A percentile compares a stretch with the other conserved stretches of the same genome.
phyloP scores from a whole-genome alignment of 805 yeast species.

The Kazachstania viticola region DNA sequence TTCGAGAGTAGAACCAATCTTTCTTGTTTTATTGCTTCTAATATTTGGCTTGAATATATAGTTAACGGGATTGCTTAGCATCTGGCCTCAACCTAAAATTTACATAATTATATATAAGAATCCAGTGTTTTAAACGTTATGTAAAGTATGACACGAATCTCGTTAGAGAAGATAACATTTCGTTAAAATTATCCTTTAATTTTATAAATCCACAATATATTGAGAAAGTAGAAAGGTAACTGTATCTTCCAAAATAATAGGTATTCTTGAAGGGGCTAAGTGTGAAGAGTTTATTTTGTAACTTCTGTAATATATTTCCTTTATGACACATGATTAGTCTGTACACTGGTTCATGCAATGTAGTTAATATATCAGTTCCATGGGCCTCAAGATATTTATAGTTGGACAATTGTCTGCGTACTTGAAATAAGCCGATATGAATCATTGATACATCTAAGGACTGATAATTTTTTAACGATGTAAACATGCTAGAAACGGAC shows the following conservation, averaged over 20 bases:
- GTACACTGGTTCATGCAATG: slow-evolving; percentile 19
- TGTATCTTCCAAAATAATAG: slow-evolving; percentile 16
- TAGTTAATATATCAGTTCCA: slow-evolving; percentile 17
- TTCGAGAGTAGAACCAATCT: not conserved
- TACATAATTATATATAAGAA: not conserved
- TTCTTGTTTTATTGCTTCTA: too few relatives aligned
- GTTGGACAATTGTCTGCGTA: slow-evolving; percentile 24
- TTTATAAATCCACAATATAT: slow-evolving; percentile 1
- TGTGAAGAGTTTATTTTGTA: slow-evolving; percentile 7
- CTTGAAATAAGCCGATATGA: slow-evolving; percentile 20
- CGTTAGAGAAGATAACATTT: not conserved
- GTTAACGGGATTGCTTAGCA: too few relatives aligned
- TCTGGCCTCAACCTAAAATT: too few relatives aligned
- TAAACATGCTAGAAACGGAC: slow-evolving; percentile 13
- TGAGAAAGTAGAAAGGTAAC: slow-evolving; percentile 7
- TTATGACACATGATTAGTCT: slow-evolving; percentile 14
- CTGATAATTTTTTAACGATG: slow-evolving; percentile 8
- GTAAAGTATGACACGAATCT: too few relatives aligned
- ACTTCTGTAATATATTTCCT: slow-evolving; percentile 11
- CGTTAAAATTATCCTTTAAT: not conserved
- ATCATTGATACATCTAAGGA: slow-evolving; percentile 11
- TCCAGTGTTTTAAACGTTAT: not conserved
- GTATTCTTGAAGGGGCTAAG: slow-evolving; percentile 6
- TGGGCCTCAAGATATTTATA: slow-evolving; percentile 18
- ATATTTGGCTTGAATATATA: too few relatives aligned